phyloP scores from a whole-genome alignment of 257 asterid genomes.

The Paulownia fortunei region DNA sequence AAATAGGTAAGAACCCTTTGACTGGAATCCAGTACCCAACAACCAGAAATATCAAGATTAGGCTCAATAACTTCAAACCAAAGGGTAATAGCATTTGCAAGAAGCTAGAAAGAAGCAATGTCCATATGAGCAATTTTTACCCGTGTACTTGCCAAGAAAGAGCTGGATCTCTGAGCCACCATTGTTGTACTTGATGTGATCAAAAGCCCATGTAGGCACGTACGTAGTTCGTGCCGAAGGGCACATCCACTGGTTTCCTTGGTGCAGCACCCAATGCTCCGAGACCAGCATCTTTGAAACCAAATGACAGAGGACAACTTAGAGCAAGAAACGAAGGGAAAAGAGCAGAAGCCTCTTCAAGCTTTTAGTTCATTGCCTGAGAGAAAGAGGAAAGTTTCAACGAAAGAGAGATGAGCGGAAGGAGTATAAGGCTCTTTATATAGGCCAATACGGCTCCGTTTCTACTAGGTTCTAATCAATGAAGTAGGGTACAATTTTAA shows the following conservation, averaged over 20 bases:
- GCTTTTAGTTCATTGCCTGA: constrained; percentile 18
- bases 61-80: neutral
- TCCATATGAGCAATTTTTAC: constrained; percentile 28
- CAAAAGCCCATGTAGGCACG: constrained; percentile 85
- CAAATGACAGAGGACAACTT: constrained; percentile 11
- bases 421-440: constrained; percentile 14
- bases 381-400: neutral
- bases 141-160: constrained; percentile 69
- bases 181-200: constrained; percentile 72
- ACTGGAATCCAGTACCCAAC: constrained; percentile 87
- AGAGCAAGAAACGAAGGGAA: no score
- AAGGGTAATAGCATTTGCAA: neutral
- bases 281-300: constrained; percentile 25
- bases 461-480: neutral
- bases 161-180: constrained; percentile 83
- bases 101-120: neutral
- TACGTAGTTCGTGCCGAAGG: constrained; percentile 79
- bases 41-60: neutral
- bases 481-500: no score
- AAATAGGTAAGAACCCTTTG: constrained; percentile 78
- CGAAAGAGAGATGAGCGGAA: constrained; percentile 7
- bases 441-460: constrained; percentile 21
- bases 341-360: neutral
- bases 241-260: constrained; percentile 58
- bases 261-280: constrained; percentile 56